Conservation (phyloP, 1,284 basidiomycete genomes). For the Cystobasidium pallidum region DNA sequence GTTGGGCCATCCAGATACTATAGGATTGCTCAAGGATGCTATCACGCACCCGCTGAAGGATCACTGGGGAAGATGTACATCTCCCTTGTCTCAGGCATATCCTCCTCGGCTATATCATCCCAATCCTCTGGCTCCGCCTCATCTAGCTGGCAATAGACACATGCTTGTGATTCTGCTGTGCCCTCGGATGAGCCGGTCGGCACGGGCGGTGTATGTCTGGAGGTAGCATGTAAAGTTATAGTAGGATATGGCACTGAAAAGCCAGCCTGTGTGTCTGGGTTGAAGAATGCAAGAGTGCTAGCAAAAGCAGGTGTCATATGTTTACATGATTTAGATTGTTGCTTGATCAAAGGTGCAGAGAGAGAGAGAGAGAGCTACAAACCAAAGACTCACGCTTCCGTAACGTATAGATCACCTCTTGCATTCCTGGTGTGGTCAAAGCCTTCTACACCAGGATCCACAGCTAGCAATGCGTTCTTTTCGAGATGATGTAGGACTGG, state of each 20-base stretch:
- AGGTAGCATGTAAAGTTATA: conserved; percentile 43
- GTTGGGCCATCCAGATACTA: too few relatives aligned
- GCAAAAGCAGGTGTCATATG: too few relatives aligned
- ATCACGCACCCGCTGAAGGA: conserved; percentile 24
- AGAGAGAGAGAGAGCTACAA: too few relatives aligned
- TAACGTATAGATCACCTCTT: conserved; percentile 37
- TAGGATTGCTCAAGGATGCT: too few relatives aligned
- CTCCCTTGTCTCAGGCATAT: conserved; percentile 41
- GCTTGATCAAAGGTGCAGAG: too few relatives aligned
- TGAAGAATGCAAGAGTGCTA: conserved; percentile 37
- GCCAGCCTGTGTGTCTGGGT: conserved; percentile 15
- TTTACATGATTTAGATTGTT: conserved; percentile 1
- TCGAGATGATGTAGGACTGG: conserved; percentile 38
- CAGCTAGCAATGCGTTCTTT: conserved; percentile 22
- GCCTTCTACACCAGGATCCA: conserved; percentile 27
- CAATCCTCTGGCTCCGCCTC: conserved; percentile 34
- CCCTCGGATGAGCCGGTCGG: conserved; percentile 4
- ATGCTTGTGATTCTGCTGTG: not conserved
- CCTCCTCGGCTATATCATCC: conserved; percentile 40
- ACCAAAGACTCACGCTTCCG: conserved; percentile 33
- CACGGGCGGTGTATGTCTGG: conserved; percentile 6
- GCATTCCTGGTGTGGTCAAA: conserved; percentile 21
- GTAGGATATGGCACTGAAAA: conserved; percentile 43
- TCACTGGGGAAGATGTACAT: conserved; percentile 30
- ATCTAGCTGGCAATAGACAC: conserved; percentile 45